Conservation (phyloP, 1,284 basidiomycete genomes). For the Ganoderma sinense region DNA sequence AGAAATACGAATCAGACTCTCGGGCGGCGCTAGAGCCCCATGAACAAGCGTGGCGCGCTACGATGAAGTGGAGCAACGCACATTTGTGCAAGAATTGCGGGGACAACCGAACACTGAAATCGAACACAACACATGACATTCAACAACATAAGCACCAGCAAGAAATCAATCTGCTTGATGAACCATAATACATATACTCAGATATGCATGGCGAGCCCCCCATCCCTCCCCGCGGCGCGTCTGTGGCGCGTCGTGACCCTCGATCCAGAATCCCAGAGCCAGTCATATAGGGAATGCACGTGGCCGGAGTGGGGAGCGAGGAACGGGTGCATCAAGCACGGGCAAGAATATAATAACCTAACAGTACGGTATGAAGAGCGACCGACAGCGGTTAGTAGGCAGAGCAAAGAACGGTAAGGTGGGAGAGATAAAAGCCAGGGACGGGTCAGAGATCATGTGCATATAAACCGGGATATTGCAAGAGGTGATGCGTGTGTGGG, state of each 20-base stretch:
- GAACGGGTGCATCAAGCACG: conserved; percentile 30
- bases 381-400: neutral
- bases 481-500: conserved; percentile 14
- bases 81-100: too few species aligned
- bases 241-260: conserved; percentile 22
- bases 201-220: conserved; percentile 16
- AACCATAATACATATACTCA: conserved; percentile 18
- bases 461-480: neutral
- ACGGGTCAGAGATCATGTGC: conserved; percentile 6
- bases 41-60: too few species aligned
- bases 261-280: conserved; percentile 19
- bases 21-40: too few species aligned
- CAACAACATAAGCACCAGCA: conserved; percentile 4
- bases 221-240: conserved; percentile 25
- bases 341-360: conserved; percentile 19
- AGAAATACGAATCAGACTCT: too few species aligned
- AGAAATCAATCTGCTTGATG: conserved; percentile 26
- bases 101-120: too few species aligned
- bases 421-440: conserved; percentile 12
- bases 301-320: conserved; percentile 13
- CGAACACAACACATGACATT: neutral
- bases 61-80: too few species aligned
- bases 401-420: neutral
- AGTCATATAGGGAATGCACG: neutral
- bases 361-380: neutral